A percentile compares a stretch with the other conserved stretches of the same genome.
phyloP scores from a whole-genome alignment of 2,329 filamentous ascomycete species.

The Fusarium sarcochroum region DNA sequence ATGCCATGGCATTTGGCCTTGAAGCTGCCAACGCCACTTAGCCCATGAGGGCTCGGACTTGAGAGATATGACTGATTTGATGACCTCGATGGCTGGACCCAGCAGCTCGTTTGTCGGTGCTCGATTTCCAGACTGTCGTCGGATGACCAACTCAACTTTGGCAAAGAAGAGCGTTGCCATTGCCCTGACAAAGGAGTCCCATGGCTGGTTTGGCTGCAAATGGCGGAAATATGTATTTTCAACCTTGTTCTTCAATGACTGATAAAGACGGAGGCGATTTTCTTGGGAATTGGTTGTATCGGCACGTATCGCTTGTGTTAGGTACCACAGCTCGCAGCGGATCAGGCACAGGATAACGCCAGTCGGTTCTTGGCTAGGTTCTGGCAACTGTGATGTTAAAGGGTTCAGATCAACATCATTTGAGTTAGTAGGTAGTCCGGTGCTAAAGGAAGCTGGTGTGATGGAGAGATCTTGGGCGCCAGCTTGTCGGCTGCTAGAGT shows the following conservation, averaged over 20 bases:
- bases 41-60: conserved; percentile 41
- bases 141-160: conserved; percentile 46
- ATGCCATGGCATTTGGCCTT: conserved; percentile 48
- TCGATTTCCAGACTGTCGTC: conserved; percentile 15
- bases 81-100: conserved; percentile 26
- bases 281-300: conserved; percentile 15
- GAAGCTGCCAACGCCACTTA: conserved; percentile 51
- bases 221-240: conserved; percentile 25
- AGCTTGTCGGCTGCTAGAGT: conserved; percentile 37
- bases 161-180: conserved; percentile 48
- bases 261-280: conserved; percentile 25
- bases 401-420: conserved; percentile 52
- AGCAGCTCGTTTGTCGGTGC: conserved; percentile 6
- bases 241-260: conserved; percentile 25
- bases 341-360: conserved; percentile 41
- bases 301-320: conserved; percentile 36
- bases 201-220: conserved; percentile 8
- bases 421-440: conserved; percentile 58
- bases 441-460: conserved; percentile 54
- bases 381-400: background rate
- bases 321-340: conserved; percentile 49
- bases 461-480: conserved; percentile 38
- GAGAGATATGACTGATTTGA: conserved; percentile 43
- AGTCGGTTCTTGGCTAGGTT: conserved; percentile 9
- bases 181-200: conserved; percentile 37